Conservation (phyloP, 1,284 basidiomycete genomes). For the Trichosporon faecale region DNA sequence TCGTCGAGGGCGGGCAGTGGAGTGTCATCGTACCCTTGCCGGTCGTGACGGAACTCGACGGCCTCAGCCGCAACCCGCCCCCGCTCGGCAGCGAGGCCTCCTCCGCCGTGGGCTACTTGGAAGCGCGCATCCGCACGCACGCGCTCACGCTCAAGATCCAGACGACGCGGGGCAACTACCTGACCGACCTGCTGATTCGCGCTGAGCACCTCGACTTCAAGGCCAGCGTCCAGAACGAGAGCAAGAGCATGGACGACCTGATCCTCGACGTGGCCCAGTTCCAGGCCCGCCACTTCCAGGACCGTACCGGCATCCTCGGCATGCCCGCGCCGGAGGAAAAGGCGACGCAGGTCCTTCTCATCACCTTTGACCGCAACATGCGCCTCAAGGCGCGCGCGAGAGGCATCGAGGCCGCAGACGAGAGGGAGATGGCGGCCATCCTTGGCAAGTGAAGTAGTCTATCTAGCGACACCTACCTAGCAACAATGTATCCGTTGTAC, state of each 20-base stretch:
- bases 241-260: constrained; percentile 84
- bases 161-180: constrained; percentile 91
- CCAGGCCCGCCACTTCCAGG: constrained; percentile 89
- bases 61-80: constrained; percentile 67
- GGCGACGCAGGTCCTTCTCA: constrained; percentile 78
- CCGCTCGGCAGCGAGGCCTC: constrained; percentile 65
- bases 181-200: constrained; percentile 75
- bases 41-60: constrained; percentile 71
- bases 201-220: constrained; percentile 78
- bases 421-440: constrained; percentile 48
- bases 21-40: constrained; percentile 87
- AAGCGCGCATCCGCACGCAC: constrained; percentile 70
- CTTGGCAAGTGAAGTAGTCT: constrained; percentile 25
- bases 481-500: not conserved
- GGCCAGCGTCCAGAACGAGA: not conserved
- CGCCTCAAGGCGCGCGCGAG: constrained; percentile 50
- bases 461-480: too few species aligned
- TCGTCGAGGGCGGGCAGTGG: constrained; percentile 80
- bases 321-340: constrained; percentile 22
- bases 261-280: constrained; percentile 87
- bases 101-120: constrained; percentile 70
- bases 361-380: constrained; percentile 84
- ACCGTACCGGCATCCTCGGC: constrained; percentile 70
- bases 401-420: constrained; percentile 49
- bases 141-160: constrained; percentile 81